Evolutionary conservation across 1,139 yeast genomes (phyloP).

Genomic region (Geotrichum aggregatum): DNA sequence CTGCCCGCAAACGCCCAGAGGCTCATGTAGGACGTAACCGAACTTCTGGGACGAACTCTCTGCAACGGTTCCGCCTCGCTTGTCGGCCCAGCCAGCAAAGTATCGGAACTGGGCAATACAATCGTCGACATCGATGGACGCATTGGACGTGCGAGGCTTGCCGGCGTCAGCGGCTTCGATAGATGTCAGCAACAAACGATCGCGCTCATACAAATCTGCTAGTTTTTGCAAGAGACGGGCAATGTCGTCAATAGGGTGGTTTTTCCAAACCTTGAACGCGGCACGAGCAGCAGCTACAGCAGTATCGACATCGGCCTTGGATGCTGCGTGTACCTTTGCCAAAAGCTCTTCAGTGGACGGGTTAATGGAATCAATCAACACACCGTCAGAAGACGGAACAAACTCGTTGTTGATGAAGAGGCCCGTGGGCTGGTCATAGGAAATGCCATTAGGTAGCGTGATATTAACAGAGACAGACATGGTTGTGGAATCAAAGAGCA

Average conservation of each 20-base stretch:
- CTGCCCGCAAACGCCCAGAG: slow-evolving; percentile 83
- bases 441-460: slow-evolving; percentile 55
- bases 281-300: slow-evolving; percentile 57
- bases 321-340: slow-evolving; percentile 52
- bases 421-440: slow-evolving; percentile 67
- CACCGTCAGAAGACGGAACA: slow-evolving; percentile 57
- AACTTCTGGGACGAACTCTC: slow-evolving; percentile 47
- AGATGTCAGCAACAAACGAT: slow-evolving; percentile 39
- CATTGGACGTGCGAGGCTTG: slow-evolving; percentile 46
- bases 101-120: slow-evolving; percentile 37
- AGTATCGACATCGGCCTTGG: slow-evolving; percentile 51
- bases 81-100: slow-evolving; percentile 84
- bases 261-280: slow-evolving; percentile 51
- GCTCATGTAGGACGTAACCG: slow-evolving; percentile 63
- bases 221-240: slow-evolving; percentile 46
- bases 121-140: slow-evolving; percentile 34
- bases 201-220: slow-evolving; percentile 50
- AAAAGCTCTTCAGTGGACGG: slow-evolving; percentile 51
- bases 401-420: slow-evolving; percentile 79
- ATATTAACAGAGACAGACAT: slow-evolving; percentile 31
- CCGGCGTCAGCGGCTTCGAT: slow-evolving; percentile 1
- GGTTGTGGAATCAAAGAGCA: too few relatives aligned
- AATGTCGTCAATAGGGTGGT: slow-evolving; percentile 46
- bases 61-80: slow-evolving; percentile 64
- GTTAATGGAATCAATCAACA: slow-evolving; percentile 43